phyloP scores from a whole-genome alignment of 345 rosid species.

The Ceriops zippeliana region DNA sequence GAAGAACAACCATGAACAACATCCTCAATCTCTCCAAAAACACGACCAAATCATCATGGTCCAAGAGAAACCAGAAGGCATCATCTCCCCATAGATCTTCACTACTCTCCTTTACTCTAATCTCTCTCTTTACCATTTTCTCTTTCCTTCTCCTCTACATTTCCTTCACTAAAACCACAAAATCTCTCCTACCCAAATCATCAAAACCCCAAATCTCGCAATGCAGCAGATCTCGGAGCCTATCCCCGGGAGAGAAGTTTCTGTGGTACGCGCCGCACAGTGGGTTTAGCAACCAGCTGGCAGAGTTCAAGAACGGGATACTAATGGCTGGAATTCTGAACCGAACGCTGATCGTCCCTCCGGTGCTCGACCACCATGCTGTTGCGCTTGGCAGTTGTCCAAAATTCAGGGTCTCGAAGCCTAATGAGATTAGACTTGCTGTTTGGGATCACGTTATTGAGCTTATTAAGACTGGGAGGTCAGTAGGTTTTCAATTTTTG shows the following conservation, averaged over 20 bases:
- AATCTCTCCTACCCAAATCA: slow-evolving; percentile 36
- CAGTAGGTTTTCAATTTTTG: slow-evolving; percentile 1
- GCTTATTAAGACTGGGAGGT: slow-evolving; percentile 65
- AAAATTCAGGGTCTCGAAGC: slow-evolving; percentile 68
- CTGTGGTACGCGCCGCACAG: slow-evolving; percentile 87
- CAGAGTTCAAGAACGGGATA: slow-evolving; percentile 80
- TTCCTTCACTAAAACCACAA: slow-evolving; percentile 43
- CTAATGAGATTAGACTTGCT: slow-evolving; percentile 51
- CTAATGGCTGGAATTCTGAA: slow-evolving; percentile 69
- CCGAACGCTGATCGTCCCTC: slow-evolving; percentile 80
- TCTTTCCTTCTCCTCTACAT: slow-evolving; percentile 33
- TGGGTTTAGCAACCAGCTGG: slow-evolving; percentile 92
- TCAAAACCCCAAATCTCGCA: slow-evolving; percentile 37
- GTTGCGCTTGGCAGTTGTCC: slow-evolving; percentile 96
- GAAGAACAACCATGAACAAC: slow-evolving; percentile 28
- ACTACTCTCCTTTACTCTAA: slow-evolving; percentile 24
- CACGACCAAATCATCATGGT: slow-evolving; percentile 36
- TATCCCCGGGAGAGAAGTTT: slow-evolving; percentile 39
- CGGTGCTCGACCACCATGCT: slow-evolving; percentile 89
- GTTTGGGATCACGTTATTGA: slow-evolving; percentile 71
- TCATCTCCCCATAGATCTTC: slow-evolving; percentile 25
- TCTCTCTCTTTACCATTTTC: slow-evolving; percentile 23
- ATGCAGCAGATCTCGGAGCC: slow-evolving; percentile 27
- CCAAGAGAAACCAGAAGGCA: slow-evolving; percentile 31
- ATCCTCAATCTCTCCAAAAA: slow-evolving; percentile 33